Evolutionary conservation across 345 rosid species (phyloP), one percentile per base, ranked within the genome.

Genomic region (Syzygium aqueum): DNA sequence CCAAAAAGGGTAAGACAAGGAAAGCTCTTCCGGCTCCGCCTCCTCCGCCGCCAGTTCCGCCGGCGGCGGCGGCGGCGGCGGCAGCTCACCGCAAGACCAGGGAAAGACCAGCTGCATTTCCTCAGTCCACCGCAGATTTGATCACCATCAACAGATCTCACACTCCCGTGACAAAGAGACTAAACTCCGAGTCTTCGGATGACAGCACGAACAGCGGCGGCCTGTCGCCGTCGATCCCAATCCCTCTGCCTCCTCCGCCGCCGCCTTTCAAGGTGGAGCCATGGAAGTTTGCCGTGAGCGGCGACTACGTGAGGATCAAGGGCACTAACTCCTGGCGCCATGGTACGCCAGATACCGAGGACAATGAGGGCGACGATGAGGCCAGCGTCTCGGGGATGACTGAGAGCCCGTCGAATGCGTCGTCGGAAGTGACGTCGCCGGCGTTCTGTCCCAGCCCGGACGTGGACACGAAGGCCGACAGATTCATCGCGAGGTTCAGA

Each of bases 361-460:
- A 92, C 14, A 6, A 88, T 0, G 94, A 92, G 10, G 5, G 88
- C 1, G 90, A 90, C 37, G 89, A 85, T 33, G 91, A 88, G 51
- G 84, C 88, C 77, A 90, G 85, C 87, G 92, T 78, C 85, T 86
- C 87, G 25, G 82, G 82, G 82, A 73, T 22, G 49, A 43, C 82
- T 37, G 82, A 33, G 87, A 85, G 51, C 54, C 52, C 14, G 89
- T 51, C 50, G 51, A 30, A 37, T 33, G 90, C 40, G 10, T 15
- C 77, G 85, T 87, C 84, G 2, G 89, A 85, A 9, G 89, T 28
- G 16, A 56, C 86, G 7, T 14, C 82, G 53, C 15, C 56, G 57
- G 54, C 84, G 65, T 94, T 93, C 57, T 97, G 97, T 89, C 97
- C 96, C 16, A 97, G 99, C 90, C 98, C 99, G 17, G 98, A 96